Percentiles rank a stretch among this genome's conserved stretches.
phyloP scores from a whole-genome alignment of 2,329 filamentous ascomycete genomes.

The Arachnopeziza araneosa region DNA sequence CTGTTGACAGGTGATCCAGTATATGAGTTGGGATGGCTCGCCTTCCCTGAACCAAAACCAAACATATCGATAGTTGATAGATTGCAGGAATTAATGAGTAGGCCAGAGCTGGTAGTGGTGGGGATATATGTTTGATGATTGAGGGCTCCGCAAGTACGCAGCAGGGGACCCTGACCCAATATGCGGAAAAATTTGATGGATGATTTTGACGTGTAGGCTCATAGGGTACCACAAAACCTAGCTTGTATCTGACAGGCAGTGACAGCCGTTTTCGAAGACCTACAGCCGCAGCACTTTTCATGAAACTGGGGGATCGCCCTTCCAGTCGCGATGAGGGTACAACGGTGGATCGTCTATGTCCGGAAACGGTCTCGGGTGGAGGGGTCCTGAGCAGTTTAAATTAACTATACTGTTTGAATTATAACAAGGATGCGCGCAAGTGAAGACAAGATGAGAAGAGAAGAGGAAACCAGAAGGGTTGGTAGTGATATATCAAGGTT shows the following conservation, averaged over 20 bases:
- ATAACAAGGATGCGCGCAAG: not conserved
- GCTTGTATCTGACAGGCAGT: not conserved
- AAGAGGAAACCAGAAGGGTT: not conserved
- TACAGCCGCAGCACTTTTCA: not conserved
- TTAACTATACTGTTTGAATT: not conserved
- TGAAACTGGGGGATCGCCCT: not conserved
- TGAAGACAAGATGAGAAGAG: not conserved
- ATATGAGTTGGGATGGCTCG: constrained; percentile 10
- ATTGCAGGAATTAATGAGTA: constrained; percentile 19
- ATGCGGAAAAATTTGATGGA: constrained; percentile 12
- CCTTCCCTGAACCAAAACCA: constrained; percentile 15
- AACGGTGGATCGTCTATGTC: not conserved
- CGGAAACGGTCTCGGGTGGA: not conserved
- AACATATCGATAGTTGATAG: constrained; percentile 24
- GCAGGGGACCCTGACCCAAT: constrained; percentile 14
- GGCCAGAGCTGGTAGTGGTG: constrained; percentile 6
- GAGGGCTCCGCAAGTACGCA: not conserved
- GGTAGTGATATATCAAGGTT: not conserved
- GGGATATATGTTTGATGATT: constrained; percentile 15
- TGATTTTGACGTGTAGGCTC: constrained; percentile 14
- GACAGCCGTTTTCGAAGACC: not conserved
- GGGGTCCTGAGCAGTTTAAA: not conserved
- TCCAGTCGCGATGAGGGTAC: not conserved
- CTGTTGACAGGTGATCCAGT: not conserved
- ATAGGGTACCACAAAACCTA: not conserved